phyloP scores from a whole-genome alignment of 2,329 filamentous ascomycete species.

The Graphilbum fragrans region DNA sequence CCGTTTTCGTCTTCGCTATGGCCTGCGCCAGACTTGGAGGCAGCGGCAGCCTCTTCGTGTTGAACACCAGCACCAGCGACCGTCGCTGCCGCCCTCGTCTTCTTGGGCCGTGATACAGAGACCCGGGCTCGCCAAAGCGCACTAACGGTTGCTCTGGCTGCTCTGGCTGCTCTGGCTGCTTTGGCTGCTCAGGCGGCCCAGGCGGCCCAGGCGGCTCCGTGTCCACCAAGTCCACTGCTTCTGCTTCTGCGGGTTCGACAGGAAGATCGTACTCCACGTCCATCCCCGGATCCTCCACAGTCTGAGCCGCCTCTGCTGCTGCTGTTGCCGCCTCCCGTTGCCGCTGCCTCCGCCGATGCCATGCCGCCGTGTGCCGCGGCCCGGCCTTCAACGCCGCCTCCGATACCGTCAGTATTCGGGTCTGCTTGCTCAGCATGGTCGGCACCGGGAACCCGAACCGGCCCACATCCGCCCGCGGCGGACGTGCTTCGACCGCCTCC shows the following conservation, averaged over 20 bases:
- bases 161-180: not conserved
- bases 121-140: conserved; percentile 15
- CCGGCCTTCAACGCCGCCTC: conserved; percentile 8
- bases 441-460: conserved; percentile 3
- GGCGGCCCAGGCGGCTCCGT: conserved; percentile 6
- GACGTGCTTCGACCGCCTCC: not conserved
- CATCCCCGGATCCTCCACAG: too few relatives aligned
- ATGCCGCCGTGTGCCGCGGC: not conserved
- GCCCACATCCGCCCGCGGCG: not conserved
- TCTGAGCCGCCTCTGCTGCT: too few relatives aligned
- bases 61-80: conserved; percentile 18
- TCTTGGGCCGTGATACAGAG: conserved; percentile 14
- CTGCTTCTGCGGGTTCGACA: too few relatives aligned
- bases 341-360: too few relatives aligned
- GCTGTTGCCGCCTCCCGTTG: too few relatives aligned
- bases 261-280: too few relatives aligned
- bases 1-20: too few relatives aligned
- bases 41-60: not conserved
- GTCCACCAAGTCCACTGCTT: too few relatives aligned
- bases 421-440: not conserved
- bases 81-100: conserved; percentile 18
- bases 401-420: conserved; percentile 8
- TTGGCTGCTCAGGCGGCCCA: conserved; percentile 5
- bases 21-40: too few relatives aligned
- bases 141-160: not conserved